phyloP scores from a whole-genome alignment of 2,329 filamentous ascomycete species.

The Trichoderma lentiforme region DNA sequence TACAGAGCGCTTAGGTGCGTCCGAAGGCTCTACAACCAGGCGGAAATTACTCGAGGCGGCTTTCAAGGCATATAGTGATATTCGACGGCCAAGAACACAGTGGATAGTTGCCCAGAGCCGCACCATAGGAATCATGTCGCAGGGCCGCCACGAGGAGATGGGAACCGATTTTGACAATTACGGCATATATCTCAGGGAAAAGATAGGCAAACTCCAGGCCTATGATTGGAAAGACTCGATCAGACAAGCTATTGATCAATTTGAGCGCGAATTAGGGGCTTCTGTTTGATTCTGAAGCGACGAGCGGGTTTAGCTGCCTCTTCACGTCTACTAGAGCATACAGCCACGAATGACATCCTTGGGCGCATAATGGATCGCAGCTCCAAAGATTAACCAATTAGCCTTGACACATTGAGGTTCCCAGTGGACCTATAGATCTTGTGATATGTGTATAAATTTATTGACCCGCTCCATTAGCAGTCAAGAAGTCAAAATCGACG shows the following conservation, averaged over 20 bases:
- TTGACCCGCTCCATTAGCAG: constrained; percentile 36
- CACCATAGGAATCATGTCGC: neutral
- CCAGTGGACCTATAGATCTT: neutral
- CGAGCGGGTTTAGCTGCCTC: neutral
- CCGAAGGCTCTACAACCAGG: neutral
- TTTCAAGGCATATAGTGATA: neutral
- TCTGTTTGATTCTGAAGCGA: neutral
- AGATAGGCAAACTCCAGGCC: neutral
- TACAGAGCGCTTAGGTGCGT: neutral
- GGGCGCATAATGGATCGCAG: neutral
- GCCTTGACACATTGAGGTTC: neutral
- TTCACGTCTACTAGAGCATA: neutral
- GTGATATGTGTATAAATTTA: neutral
- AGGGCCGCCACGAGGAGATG: neutral
- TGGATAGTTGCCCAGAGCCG: neutral
- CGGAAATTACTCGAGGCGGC: neutral
- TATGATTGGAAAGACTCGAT: neutral
- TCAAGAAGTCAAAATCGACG: constrained; percentile 61
- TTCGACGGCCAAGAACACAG: neutral
- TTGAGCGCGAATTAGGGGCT: neutral
- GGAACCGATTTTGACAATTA: neutral
- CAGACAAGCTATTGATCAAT: neutral
- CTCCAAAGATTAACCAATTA: neutral
- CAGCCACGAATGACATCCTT: neutral
- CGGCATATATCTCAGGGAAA: neutral